A percentile compares a stretch with the other conserved stretches of the same genome.
Conservation (phyloP, 192 early-diverging fungal genomes). For the Backusella sp. region DNA sequence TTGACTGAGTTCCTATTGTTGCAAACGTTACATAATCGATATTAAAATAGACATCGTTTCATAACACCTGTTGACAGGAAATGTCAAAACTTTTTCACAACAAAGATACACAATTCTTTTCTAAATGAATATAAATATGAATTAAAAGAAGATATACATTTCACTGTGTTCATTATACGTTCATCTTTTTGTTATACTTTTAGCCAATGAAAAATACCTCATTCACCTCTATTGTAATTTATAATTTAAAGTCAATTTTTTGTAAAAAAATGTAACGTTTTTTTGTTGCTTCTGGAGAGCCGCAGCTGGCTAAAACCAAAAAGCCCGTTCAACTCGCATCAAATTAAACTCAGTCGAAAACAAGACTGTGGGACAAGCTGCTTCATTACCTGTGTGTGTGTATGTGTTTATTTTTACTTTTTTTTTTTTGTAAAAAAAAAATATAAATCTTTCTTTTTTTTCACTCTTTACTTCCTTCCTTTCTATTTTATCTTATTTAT, state of each 20-base stretch:
- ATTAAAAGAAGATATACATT: too few species aligned
- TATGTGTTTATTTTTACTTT: background rate
- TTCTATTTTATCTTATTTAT: background rate
- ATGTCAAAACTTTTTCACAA: background rate
- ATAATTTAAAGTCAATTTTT: slow-evolving; percentile 4
- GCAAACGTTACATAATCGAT: background rate
- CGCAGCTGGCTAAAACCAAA: background rate
- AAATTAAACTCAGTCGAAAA: slow-evolving; percentile 2
- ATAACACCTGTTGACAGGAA: background rate
- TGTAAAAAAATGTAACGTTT: background rate
- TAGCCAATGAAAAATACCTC: background rate
- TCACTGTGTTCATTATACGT: too few species aligned
- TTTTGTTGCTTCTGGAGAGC: background rate
- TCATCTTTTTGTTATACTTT: background rate
- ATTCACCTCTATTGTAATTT: background rate
- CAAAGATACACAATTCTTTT: too few species aligned
- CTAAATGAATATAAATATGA: too few species aligned
- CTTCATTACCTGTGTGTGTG: background rate
- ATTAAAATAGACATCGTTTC: background rate
- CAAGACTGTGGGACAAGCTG: background rate
- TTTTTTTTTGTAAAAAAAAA: background rate
- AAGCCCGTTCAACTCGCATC: background rate
- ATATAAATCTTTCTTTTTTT: slow-evolving; percentile 3
- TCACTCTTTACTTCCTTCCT: background rate
- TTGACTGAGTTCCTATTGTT: background rate